Evolutionary conservation across 148 eudicot genomes (phyloP).

Genomic region (Fagopyrum tataricum): DNA sequence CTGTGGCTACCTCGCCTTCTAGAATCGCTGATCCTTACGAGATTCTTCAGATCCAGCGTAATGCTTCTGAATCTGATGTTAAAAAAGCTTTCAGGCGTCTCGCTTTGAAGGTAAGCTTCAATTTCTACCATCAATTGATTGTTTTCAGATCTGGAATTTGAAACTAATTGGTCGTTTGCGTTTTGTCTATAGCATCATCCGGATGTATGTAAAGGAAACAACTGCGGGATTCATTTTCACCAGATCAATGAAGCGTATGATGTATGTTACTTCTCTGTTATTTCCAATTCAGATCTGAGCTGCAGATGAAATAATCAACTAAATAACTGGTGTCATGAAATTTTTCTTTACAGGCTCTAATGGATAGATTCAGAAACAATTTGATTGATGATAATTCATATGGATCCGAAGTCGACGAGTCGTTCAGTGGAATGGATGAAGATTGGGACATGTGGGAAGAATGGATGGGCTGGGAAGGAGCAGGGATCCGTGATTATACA

Average conservation of each 20-base stretch:
- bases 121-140: not conserved
- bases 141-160: not conserved
- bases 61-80: constrained; percentile 81
- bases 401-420: constrained; percentile 30
- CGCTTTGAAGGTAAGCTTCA: constrained; percentile 56
- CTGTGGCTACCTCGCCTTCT: constrained; percentile 20
- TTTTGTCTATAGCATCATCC: constrained; percentile 78
- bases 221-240: constrained; percentile 59
- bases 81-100: constrained; percentile 77
- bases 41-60: constrained; percentile 49
- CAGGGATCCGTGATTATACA: constrained; percentile 65
- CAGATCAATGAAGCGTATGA: constrained; percentile 83
- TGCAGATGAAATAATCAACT: too few relatives aligned
- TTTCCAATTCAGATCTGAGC: not conserved
- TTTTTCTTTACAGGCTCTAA: constrained; percentile 38
- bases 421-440: constrained; percentile 43
- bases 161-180: not conserved
- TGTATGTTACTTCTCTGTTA: constrained; percentile 29
- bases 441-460: constrained; percentile 82
- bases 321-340: not conserved
- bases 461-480: constrained; percentile 96
- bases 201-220: constrained; percentile 72
- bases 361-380: constrained; percentile 50
- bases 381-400: constrained; percentile 18
- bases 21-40: constrained; percentile 54